Evolutionary conservation across 2,329 filamentous ascomycete genomes (phyloP).

Genomic region (Scleromitrula shiraiana): DNA sequence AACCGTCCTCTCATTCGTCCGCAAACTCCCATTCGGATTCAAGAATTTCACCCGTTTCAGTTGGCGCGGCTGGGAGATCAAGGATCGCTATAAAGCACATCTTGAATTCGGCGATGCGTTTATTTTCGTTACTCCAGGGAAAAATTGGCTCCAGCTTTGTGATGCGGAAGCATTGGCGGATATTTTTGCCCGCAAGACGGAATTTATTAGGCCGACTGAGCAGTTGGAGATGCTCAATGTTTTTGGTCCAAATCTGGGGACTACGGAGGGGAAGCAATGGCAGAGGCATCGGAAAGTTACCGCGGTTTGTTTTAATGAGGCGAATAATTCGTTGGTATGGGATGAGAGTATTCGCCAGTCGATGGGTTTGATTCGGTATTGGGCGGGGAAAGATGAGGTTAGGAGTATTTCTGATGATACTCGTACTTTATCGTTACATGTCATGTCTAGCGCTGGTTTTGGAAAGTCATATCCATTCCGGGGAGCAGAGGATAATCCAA

Average conservation of each 20-base stretch:
- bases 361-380: conserved; percentile 1
- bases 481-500: not conserved
- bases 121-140: conserved; percentile 3
- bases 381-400: not conserved
- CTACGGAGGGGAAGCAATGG: conserved; percentile 6
- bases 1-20: not conserved
- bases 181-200: not conserved
- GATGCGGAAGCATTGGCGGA: not conserved
- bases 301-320: conserved; percentile 1
- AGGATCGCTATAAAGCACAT: conserved; percentile 4
- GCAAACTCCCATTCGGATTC: conserved; percentile 1
- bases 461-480: conserved; percentile 4
- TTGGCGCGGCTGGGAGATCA: conserved; percentile 7
- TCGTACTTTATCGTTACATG: conserved; percentile 1
- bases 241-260: conserved; percentile 2
- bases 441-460: conserved; percentile 5
- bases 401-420: conserved; percentile 2
- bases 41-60: conserved; percentile 8
- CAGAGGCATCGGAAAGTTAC: conserved; percentile 7
- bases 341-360: conserved; percentile 3
- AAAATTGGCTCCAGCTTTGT: conserved; percentile 6
- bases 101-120: conserved; percentile 6
- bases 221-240: conserved; percentile 5
- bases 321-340: conserved; percentile 1
- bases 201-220: conserved; percentile 4